Conservation (phyloP, 441 rosid species). For the Geranium incanum region DNA sequence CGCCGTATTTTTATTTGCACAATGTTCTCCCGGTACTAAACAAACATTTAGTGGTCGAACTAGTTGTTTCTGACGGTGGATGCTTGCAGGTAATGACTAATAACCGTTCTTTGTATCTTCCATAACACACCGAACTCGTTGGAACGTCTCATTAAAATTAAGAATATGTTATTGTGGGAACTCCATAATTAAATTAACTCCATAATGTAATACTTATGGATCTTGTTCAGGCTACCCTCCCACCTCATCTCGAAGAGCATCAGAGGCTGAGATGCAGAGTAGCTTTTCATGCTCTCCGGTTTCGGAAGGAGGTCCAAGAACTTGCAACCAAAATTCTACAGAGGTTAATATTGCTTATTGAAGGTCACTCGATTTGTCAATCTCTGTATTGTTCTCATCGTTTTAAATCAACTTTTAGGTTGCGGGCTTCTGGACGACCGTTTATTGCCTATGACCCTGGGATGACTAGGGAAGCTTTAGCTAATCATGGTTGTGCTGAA, state of each 20-base stretch:
- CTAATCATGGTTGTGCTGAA: slow-evolving; percentile 93
- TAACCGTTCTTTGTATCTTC: neutral
- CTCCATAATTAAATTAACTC: too few species aligned
- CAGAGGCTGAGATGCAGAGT: slow-evolving; percentile 94
- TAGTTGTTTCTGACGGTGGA: slow-evolving; percentile 82
- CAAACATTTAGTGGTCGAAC: slow-evolving; percentile 83
- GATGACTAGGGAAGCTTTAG: slow-evolving; percentile 93
- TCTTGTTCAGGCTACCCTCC: slow-evolving; percentile 59
- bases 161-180: too few species aligned
- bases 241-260: slow-evolving; percentile 72
- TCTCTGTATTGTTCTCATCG: neutral
- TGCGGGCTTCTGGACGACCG: slow-evolving; percentile 76
- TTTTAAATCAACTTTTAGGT: slow-evolving; percentile 32
- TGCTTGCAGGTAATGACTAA: slow-evolving; percentile 63
- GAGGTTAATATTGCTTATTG: slow-evolving; percentile 33
- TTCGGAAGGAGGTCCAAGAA: slow-evolving; percentile 83
- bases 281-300: slow-evolving; percentile 73
- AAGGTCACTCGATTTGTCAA: neutral
- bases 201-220: slow-evolving; percentile 12
- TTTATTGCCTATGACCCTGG: slow-evolving; percentile 93
- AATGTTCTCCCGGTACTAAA: slow-evolving; percentile 72
- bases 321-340: slow-evolving; percentile 69
- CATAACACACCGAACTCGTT: neutral
- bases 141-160: neutral
- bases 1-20: slow-evolving; percentile 79